Conservation (phyloP, 2,329 filamentous ascomycete genomes). For the Fusarium temperatum region DNA sequence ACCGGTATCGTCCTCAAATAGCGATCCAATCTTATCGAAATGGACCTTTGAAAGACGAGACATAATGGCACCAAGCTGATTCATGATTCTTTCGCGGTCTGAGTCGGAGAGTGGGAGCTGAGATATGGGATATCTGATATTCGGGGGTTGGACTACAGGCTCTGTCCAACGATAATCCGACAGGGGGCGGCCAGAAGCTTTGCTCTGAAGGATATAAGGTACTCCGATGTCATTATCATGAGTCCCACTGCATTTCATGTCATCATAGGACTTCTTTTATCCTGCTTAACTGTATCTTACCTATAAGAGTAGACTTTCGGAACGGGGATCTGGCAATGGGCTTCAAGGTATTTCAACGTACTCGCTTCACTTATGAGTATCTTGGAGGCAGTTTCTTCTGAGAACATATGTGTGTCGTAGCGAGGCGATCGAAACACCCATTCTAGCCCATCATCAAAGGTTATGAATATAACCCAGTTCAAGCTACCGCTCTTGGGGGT, state of each 20-base stretch:
- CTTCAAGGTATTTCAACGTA: slow-evolving; percentile 30
- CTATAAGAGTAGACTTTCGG: slow-evolving; percentile 28
- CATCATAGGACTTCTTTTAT: accelerated
- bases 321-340: slow-evolving; percentile 22
- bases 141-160: neutral
- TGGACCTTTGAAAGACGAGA: neutral
- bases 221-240: slow-evolving; percentile 32
- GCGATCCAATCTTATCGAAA: neutral
- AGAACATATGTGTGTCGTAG: neutral
- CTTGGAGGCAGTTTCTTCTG: slow-evolving; percentile 24
- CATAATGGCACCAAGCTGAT: neutral
- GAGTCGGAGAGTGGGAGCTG: accelerated
- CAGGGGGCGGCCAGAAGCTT: slow-evolving; percentile 27
- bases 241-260: neutral
- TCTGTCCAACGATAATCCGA: slow-evolving; percentile 32
- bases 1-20: neutral
- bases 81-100: neutral
- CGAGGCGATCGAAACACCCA: slow-evolving; percentile 34
- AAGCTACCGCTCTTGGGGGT: slow-evolving; percentile 26
- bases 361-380: slow-evolving; percentile 34
- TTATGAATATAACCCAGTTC: slow-evolving; percentile 36
- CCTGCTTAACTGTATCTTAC: accelerated
- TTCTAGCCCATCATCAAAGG: slow-evolving; percentile 33
- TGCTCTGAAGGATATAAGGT: slow-evolving; percentile 40
- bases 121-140: no score